Evolutionary conservation across 116 monocot genomes (phyloP), one percentile per base, ranked within the genome.

Genomic region (Phalaenopsis hybrid): DNA sequence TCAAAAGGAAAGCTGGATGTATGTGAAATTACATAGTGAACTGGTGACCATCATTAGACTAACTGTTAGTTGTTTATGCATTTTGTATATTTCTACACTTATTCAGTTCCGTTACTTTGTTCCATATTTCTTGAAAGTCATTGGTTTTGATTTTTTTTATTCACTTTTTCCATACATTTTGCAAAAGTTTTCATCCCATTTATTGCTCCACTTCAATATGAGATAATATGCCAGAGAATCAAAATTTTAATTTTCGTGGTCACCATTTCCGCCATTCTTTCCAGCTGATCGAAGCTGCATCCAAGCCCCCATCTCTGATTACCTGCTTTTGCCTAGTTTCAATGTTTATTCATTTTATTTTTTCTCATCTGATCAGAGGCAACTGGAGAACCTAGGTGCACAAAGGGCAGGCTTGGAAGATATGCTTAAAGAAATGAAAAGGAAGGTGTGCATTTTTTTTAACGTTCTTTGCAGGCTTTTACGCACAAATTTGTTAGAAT

Each of bases 371-470:
- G 33, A 82, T 45, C 89, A 97, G 98, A 92, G 95, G 83, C 95
- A 95, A 84, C 84, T 98, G 84, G 98, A 98, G 85, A 83, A 85
- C 75, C 85, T 98, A 79, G 92, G 98, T 67, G 95, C 95, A 81
- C 95, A 98, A 74, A 91, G 98, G 81, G 98, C 98, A 57, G 93
- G 95, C 55, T 94, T 98, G 70, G 98, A 98, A 89, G 98, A 98
- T 77, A 98, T 98, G 94, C 92, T 98, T 75, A 95, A 95, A 86
- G 95, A 93, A 73, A 98, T 98, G 98, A 95, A 93, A 81, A 94
- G 95, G 83, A 94, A 98, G 93, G 96, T 94, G 55, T 48, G 55
- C 4, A 61, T 33, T 72, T 6, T 80, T 18, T 76, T 33, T 16
- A 50, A 4, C 23, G 2, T 44, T 74, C 74, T 44, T 72, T 37